Percentiles rank a stretch among this genome's conserved stretches.
Conservation (phyloP, 768 basidiomycete genomes). For the Phlebiopsis flavidoalba region DNA sequence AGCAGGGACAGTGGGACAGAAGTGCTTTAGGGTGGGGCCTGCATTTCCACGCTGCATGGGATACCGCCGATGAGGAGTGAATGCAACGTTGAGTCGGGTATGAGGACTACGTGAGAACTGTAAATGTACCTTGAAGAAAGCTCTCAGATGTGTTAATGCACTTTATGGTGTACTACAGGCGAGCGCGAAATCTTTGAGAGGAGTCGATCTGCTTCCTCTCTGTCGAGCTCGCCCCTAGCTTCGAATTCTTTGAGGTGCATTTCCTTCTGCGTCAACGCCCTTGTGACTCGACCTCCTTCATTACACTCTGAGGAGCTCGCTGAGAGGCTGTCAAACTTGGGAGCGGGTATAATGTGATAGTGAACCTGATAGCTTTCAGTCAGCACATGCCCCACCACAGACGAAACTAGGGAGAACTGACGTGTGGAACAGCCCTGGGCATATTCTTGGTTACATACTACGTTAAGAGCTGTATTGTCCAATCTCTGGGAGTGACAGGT, state of each 20-base stretch:
- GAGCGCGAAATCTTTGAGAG: slow-evolving; percentile 37
- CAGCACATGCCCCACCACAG: not conserved
- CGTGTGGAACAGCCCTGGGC: slow-evolving; percentile 79
- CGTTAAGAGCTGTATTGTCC: slow-evolving; percentile 63
- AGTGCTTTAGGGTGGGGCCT: slow-evolving; percentile 59
- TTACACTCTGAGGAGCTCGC: not conserved
- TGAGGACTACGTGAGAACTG: not conserved
- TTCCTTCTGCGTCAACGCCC: slow-evolving; percentile 37
- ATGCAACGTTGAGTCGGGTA: not conserved
- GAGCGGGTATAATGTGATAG: slow-evolving; percentile 74
- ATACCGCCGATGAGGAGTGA: slow-evolving; percentile 21
- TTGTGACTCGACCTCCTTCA: slow-evolving; percentile 13
- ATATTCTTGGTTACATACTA: slow-evolving; percentile 80
- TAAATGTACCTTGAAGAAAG: not conserved
- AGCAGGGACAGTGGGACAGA: slow-evolving; percentile 46
- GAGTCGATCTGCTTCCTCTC: slow-evolving; percentile 46
- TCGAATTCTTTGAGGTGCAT: slow-evolving; percentile 63
- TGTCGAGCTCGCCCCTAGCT: slow-evolving; percentile 52
- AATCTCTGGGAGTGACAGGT: slow-evolving; percentile 35
- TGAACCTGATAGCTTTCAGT: slow-evolving; percentile 46
- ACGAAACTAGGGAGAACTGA: slow-evolving; percentile 25
- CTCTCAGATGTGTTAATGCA: not conserved
- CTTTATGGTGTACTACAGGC: slow-evolving; percentile 7
- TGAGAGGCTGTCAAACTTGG: slow-evolving; percentile 31
- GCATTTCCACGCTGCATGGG: slow-evolving; percentile 60